Percentiles rank a stretch among this genome's conserved stretches.
These are phyloP conservation scores for Apiospora malaysiana DNA, from an alignment of 2,329 filamentous ascomycete species.

Conservation along the genomic window DNA sequence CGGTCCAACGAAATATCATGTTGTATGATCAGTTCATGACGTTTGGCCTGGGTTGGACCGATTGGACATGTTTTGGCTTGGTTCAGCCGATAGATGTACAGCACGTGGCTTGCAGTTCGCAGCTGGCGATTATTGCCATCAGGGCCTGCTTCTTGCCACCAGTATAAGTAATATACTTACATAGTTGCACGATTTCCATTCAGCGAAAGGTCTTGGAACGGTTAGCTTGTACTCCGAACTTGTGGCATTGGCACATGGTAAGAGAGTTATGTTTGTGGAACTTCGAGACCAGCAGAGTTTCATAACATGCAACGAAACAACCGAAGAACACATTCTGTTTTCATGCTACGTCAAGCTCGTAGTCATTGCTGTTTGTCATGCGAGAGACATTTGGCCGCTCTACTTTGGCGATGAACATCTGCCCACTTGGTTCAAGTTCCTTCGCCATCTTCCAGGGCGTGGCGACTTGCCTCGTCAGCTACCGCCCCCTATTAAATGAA, in stretches of 20 bases:
- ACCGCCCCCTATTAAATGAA: not conserved
- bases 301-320: not conserved
- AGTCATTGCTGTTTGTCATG: not conserved
- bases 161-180: not conserved
- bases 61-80: not conserved
- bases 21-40: not conserved
- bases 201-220: not conserved
- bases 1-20: not conserved
- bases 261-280: not conserved
- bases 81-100: not conserved
- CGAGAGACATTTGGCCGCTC: not conserved
- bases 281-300: conserved; percentile 8
- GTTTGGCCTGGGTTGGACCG: not conserved
- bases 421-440: not conserved
- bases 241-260: not conserved
- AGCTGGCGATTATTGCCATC: not conserved
- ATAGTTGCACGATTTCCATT: not conserved
- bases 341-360: not conserved
- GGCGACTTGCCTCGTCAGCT: not conserved
- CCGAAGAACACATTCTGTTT: not conserved
- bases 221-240: not conserved
- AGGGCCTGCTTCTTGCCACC: not conserved
- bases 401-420: not conserved
- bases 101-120: conserved; percentile 6
- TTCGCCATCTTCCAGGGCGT: not conserved